phyloP scores from a whole-genome alignment of 768 basidiomycete genomes.

The Termitomyces sp. region DNA sequence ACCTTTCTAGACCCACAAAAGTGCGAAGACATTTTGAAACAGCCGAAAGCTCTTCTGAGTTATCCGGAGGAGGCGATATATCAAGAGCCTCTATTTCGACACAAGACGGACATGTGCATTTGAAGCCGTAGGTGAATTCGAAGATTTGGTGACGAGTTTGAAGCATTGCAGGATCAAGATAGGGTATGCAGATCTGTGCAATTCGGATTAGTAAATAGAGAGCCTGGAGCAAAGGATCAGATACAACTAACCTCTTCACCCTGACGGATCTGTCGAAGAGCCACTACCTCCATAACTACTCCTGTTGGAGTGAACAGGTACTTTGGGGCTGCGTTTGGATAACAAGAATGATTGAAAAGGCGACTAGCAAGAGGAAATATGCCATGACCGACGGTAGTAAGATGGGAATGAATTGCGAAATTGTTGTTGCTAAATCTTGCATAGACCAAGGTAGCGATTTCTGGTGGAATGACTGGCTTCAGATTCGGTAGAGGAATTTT shows the following conservation, averaged over 20 bases:
- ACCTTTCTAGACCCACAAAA: slow-evolving; percentile 28
- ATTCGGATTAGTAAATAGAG: neutral
- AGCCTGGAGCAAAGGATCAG: neutral
- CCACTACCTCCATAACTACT: slow-evolving; percentile 59
- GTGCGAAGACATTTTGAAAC: slow-evolving; percentile 28
- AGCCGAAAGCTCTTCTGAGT: slow-evolving; percentile 21
- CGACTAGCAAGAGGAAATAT: slow-evolving; percentile 74
- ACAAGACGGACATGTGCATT: slow-evolving; percentile 59
- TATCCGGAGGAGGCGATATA: slow-evolving; percentile 33
- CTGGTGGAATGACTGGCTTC: slow-evolving; percentile 20
- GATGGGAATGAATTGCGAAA: slow-evolving; percentile 70
- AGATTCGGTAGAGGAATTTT: slow-evolving; percentile 26
- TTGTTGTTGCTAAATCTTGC: slow-evolving; percentile 77
- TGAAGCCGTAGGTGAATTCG: slow-evolving; percentile 60
- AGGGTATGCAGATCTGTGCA: slow-evolving; percentile 63
- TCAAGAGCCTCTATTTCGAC: slow-evolving; percentile 31
- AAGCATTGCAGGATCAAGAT: slow-evolving; percentile 71
- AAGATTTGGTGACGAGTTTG: slow-evolving; percentile 56
- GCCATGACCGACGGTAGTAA: slow-evolving; percentile 65
- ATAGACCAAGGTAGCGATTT: slow-evolving; percentile 32
- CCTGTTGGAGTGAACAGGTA: slow-evolving; percentile 37
- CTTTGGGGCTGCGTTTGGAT: slow-evolving; percentile 65
- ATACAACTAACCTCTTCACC: slow-evolving; percentile 57
- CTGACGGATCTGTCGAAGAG: slow-evolving; percentile 46
- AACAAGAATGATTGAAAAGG: slow-evolving; percentile 80